These are phyloP conservation scores for Monosporozyma aerobia DNA, from an alignment of 805 yeast genomes.

Conservation along the genomic window DNA sequence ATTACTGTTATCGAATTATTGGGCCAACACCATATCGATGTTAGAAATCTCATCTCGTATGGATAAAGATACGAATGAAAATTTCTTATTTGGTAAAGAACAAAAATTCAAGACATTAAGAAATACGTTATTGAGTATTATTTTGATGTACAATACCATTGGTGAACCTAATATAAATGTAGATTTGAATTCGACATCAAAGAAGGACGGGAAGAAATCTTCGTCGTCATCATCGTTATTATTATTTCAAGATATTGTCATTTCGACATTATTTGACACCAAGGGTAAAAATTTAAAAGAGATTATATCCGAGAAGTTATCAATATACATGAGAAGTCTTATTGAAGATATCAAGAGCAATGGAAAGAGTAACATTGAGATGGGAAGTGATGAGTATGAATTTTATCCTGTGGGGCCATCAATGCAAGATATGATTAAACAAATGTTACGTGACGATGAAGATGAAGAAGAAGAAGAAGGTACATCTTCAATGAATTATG, in stretches of 20 bases:
- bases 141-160: slow-evolving; percentile 13
- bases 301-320: slow-evolving; percentile 13
- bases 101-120: slow-evolving; percentile 33
- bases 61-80: slow-evolving; percentile 29
- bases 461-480: slow-evolving; percentile 6
- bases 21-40: slow-evolving; percentile 39
- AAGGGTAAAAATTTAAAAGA: slow-evolving; percentile 6
- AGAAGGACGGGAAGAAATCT: too few species aligned
- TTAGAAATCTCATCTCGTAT: slow-evolving; percentile 50
- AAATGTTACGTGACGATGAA: neutral
- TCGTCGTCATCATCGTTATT: too few species aligned
- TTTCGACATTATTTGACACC: slow-evolving; percentile 10
- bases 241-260: slow-evolving; percentile 25
- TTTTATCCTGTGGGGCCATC: neutral
- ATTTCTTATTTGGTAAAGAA: slow-evolving; percentile 30
- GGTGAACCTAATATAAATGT: slow-evolving; percentile 13
- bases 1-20: slow-evolving; percentile 16
- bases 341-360: neutral
- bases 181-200: neutral
- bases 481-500: slow-evolving; percentile 4
- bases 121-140: slow-evolving; percentile 15
- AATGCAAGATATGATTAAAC: neutral
- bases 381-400: neutral
- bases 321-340: slow-evolving; percentile 11
- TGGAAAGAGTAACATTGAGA: neutral